phyloP scores from a whole-genome alignment of 192 early-diverging fungal genomes.

The Backusella sp. region DNA sequence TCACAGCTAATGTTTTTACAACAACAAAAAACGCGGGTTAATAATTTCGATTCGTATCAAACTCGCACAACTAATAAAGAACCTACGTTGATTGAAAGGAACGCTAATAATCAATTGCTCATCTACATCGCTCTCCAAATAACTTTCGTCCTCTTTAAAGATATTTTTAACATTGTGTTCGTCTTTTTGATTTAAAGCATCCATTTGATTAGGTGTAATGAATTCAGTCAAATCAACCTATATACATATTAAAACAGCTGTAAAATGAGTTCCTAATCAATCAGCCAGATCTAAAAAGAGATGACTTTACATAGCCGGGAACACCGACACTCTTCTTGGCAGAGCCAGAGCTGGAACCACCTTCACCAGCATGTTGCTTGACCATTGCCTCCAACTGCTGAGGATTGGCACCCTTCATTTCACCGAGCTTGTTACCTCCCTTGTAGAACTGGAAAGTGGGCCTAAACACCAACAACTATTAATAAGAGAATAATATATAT shows the following conservation, averaged over 20 bases:
- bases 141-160: slow-evolving; percentile 67
- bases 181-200: slow-evolving; percentile 85
- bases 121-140: slow-evolving; percentile 91
- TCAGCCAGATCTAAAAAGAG: neutral
- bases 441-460: slow-evolving; percentile 88
- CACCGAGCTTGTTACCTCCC: slow-evolving; percentile 68
- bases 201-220: slow-evolving; percentile 69
- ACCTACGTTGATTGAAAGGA: slow-evolving; percentile 78
- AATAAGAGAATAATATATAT: neutral
- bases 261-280: neutral
- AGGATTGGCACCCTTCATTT: slow-evolving; percentile 81
- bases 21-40: slow-evolving; percentile 9
- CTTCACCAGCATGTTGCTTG: slow-evolving; percentile 58
- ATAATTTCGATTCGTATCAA: neutral
- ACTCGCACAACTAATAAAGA: neutral
- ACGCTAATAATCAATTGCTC: slow-evolving; percentile 90
- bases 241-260: neutral
- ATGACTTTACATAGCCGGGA: slow-evolving; percentile 40
- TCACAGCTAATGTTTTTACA: slow-evolving; percentile 37
- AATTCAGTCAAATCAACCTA: slow-evolving; percentile 60
- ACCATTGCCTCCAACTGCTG: slow-evolving; percentile 65
- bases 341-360: slow-evolving; percentile 23
- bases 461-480: slow-evolving; percentile 41
- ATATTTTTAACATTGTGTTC: slow-evolving; percentile 74
- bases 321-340: slow-evolving; percentile 38